Evolutionary conservation across 176 grass and related monocot species (phyloP), one percentile per base, ranked within the genome.

Genomic region (Oropetium thomaeum): DNA sequence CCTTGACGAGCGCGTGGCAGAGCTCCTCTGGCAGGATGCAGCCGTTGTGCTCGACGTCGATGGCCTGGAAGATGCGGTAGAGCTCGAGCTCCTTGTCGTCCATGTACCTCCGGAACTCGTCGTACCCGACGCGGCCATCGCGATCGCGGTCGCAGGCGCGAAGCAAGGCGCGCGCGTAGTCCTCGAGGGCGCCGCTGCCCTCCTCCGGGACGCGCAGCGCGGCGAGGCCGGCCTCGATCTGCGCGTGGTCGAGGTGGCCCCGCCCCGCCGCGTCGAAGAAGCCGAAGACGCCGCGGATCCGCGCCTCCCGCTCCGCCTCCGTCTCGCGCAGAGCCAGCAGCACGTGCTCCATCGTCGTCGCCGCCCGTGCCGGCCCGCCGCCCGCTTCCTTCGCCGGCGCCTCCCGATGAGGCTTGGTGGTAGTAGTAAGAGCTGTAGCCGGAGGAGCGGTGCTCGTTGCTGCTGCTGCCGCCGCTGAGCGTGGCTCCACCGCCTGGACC

Each of bases 21-120:
- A 96, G 83, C 78, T 96, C 92, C 78, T 96, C 92, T 0, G 92
- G 92, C 8, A 96, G 80, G 58, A 96, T 96, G 78, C 92, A 96
- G 2, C 92, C 92, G 64, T 89, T 96, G 69, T 92, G 92, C 81
- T 96, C 92, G n/a, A 96, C 89, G 72, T 96, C 92, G 23, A 96
- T 96, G 22, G 92, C 92, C 81, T 92, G 89, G 76, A 96, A 96
- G 41, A 96, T 96, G 38, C 86, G 84, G 59, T 96, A 92, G 65
- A 96, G 84, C 65, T 96, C 89, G 69, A 96, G 83, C 81, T 96
- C 92, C 81, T 96, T 92, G 82, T 84, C 86, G 62, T 96, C 89
- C 83, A 96, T 92, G 75, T 96, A 92, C 48, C 72, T 70, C 25
- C 81, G 84, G 82, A 96, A 96, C 67, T 96, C 92, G 25, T 87